Conservation (phyloP, 2,329 filamentous ascomycete genomes). For the Fusarium coicis region DNA sequence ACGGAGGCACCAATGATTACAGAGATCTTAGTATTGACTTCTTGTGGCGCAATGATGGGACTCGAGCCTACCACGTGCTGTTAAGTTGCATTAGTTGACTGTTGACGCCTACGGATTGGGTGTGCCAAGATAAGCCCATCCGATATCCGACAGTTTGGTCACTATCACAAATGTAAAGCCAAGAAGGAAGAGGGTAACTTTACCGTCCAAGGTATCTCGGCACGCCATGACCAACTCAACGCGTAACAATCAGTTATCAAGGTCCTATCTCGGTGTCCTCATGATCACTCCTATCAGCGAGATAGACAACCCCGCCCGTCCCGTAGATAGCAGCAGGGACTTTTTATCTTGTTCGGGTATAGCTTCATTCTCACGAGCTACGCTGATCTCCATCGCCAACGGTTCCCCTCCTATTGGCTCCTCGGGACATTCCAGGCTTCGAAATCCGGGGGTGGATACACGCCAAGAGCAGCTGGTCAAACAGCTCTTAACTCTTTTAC, state of each 20-base stretch:
- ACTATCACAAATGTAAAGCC: background rate
- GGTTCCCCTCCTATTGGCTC: constrained; percentile 15
- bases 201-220: background rate
- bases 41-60: background rate
- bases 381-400: constrained; percentile 2
- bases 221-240: background rate
- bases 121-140: background rate
- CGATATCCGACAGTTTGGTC: background rate
- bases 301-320: constrained; percentile 10
- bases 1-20: background rate
- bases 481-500: constrained; percentile 7
- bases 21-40: background rate
- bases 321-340: constrained; percentile 16
- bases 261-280: background rate
- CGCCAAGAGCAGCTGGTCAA: background rate
- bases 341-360: constrained; percentile 31
- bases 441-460: constrained; percentile 18
- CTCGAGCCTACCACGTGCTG: background rate
- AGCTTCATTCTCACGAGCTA: constrained; percentile 1
- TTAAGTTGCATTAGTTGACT: background rate
- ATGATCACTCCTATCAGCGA: constrained; percentile 11
- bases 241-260: constrained; percentile 1
- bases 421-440: background rate
- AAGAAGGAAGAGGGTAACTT: background rate
- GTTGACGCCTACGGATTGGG: background rate